Evolutionary conservation across 1,284 basidiomycete species (phyloP).

Genomic region (Malassezia nana): DNA sequence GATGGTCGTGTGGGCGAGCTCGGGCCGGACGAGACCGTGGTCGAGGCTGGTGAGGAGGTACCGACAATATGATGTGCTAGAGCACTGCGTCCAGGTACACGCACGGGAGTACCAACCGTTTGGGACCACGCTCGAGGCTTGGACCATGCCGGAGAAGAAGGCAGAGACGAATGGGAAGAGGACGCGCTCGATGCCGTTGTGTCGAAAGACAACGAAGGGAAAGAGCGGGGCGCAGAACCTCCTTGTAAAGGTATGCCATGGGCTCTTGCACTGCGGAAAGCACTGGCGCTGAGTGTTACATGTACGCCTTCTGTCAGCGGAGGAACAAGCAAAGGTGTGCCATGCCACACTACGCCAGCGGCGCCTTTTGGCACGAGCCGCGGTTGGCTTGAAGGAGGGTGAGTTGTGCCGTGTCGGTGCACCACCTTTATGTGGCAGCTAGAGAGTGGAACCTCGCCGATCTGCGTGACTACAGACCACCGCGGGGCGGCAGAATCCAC

Average conservation of each 20-base stretch:
- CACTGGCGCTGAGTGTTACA: neutral
- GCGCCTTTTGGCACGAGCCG: neutral
- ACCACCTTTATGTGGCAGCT: neutral
- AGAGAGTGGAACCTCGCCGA: neutral
- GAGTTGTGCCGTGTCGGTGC: neutral
- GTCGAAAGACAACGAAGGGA: neutral
- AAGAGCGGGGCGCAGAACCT: neutral
- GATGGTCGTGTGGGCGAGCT: neutral
- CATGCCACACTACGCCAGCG: neutral
- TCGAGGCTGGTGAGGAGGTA: neutral
- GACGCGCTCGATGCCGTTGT: neutral
- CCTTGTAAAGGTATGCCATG: neutral
- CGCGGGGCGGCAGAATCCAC: neutral
- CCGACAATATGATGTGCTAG: neutral
- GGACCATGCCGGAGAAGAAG: conserved; percentile 8
- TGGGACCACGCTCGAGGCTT: conserved; percentile 11
- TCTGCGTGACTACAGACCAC: neutral
- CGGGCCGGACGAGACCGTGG: neutral
- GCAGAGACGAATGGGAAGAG: neutral
- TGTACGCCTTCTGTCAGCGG: neutral
- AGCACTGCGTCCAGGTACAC: neutral
- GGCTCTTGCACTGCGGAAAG: neutral
- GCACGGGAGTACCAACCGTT: neutral
- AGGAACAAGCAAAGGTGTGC: neutral
- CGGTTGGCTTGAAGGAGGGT: neutral